Percentiles rank a stretch among this genome's conserved stretches.
Conservation (phyloP, 1,139 yeast species). For the Debaryomyces nepalensis region DNA sequence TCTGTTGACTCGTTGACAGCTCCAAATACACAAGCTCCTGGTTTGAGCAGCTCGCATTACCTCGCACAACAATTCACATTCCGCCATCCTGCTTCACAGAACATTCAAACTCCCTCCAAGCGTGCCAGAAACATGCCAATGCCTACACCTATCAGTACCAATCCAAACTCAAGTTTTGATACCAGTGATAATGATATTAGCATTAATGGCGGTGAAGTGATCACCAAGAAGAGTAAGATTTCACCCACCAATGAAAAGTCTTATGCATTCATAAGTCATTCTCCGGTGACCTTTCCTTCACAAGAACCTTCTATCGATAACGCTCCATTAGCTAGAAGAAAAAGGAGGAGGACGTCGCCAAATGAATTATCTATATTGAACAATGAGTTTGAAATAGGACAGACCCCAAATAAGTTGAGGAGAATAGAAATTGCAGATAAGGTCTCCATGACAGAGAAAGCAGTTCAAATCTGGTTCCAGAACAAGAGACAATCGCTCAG, state of each 20-base stretch:
- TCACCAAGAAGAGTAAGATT: constrained; percentile 12
- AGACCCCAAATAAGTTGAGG: constrained; percentile 79
- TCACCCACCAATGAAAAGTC: constrained; percentile 38
- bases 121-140: constrained; percentile 4
- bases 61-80: constrained; percentile 12
- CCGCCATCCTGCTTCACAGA: constrained; percentile 12
- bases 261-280: constrained; percentile 90
- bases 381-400: constrained; percentile 72
- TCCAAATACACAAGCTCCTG: constrained; percentile 16
- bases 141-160: constrained; percentile 10
- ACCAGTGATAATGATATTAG: constrained; percentile 17
- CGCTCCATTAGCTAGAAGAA: constrained; percentile 87
- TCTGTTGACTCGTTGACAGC: constrained; percentile 29
- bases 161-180: constrained; percentile 16
- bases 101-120: constrained; percentile 11
- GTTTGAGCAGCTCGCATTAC: constrained; percentile 11
- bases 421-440: constrained; percentile 75
- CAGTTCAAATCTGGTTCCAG: constrained; percentile 98
- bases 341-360: constrained; percentile 93
- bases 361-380: constrained; percentile 81
- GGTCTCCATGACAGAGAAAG: constrained; percentile 94
- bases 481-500: constrained; percentile 87
- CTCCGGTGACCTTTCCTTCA: constrained; percentile 81
- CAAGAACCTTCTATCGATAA: constrained; percentile 88
- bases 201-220: constrained; percentile 2